phyloP scores from a whole-genome alignment of 352 stramenopile genomes.

The Halophytophthora batemanensis region DNA sequence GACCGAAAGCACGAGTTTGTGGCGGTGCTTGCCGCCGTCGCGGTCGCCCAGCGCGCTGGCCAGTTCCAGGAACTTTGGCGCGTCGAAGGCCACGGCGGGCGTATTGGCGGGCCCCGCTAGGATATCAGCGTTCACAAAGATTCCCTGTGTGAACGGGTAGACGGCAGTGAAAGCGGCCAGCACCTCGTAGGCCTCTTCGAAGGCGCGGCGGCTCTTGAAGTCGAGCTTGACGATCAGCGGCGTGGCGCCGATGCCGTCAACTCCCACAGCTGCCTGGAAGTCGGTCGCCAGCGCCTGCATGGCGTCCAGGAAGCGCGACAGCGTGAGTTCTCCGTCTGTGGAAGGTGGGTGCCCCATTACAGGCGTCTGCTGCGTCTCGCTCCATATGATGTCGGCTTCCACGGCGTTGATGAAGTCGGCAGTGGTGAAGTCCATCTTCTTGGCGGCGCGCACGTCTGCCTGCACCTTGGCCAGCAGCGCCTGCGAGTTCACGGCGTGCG shows the following conservation, averaged over 20 bases:
- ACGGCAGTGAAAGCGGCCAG: conserved; percentile 33
- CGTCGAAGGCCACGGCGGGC: conserved; percentile 36
- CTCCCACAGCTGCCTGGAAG: conserved; percentile 6
- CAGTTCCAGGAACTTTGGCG: conserved; percentile 38
- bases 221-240: conserved; percentile 71
- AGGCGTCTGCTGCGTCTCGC: conserved; percentile 33
- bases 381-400: conserved; percentile 74
- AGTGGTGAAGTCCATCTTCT: conserved; percentile 12
- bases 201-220: conserved; percentile 63
- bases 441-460: conserved; percentile 24
- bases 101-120: conserved; percentile 50
- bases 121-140: conserved; percentile 78
- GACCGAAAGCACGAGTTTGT: conserved; percentile 72
- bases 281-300: conserved; percentile 35
- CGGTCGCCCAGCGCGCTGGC: conserved; percentile 29
- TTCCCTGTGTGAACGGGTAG: conserved; percentile 45
- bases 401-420: conserved; percentile 49
- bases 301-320: conserved; percentile 40
- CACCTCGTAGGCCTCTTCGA: conserved; percentile 28
- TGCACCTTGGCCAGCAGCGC: conserved; percentile 28
- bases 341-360: conserved; percentile 73
- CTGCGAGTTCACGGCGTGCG: conserved; percentile 59
- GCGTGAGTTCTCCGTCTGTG: conserved; percentile 45
- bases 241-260: conserved; percentile 11
- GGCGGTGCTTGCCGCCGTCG: conserved; percentile 26